Evolutionary conservation across 2,329 filamentous ascomycete genomes (phyloP), one percentile per base, ranked within the genome.

Genomic region (Ophioceras dolichostomum): DNA sequence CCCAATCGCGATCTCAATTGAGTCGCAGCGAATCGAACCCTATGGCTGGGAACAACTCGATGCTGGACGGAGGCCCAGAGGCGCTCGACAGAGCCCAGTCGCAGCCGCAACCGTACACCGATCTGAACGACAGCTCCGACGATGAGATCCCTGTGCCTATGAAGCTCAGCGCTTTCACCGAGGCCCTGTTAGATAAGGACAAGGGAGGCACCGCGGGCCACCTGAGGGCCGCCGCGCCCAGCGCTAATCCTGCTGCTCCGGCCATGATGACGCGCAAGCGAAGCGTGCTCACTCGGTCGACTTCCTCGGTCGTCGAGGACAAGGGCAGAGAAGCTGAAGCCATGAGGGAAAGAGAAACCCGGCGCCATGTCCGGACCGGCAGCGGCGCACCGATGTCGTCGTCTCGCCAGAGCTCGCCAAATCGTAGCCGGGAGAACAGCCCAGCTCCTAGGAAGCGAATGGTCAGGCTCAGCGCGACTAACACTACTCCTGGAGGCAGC

Each of bases 141-240:
- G 89, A 95, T 51, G 89, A 95, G 59, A 84, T 93, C 20, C 83
- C 83, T 13, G 81, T 85, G 47, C 87, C 87, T 49, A 86, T 91
- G 75, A 93, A 91, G 62, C 82, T 95, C 55, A 95, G 87, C 55
- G 87, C 88, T 49, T 74, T 91, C 47, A 94, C 89, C 34, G 89
- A 91, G 54, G 88, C 86, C 16, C 67, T 95, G 13, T 68, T 95
- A 18, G 74, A 76, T n/a, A n/a, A n/a, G n/a, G n/a, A n/a, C 40
- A 75, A 79, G 41, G 72, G 73, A 31, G 64, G n/a, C n/a, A n/a
- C n/a, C n/a, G n/a, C n/a, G n/a, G n/a, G n/a, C n/a, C n/a, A n/a
- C n/a, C n/a, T n/a, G n/a, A n/a, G n/a, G n/a, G n/a, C n/a, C n/a
- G n/a, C n/a, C n/a, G n/a, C n/a, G n/a, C n/a, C n/a, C n/a, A n/a